phyloP scores from a whole-genome alignment of 2,329 filamentous ascomycete species.

The Fusarium compactum region DNA sequence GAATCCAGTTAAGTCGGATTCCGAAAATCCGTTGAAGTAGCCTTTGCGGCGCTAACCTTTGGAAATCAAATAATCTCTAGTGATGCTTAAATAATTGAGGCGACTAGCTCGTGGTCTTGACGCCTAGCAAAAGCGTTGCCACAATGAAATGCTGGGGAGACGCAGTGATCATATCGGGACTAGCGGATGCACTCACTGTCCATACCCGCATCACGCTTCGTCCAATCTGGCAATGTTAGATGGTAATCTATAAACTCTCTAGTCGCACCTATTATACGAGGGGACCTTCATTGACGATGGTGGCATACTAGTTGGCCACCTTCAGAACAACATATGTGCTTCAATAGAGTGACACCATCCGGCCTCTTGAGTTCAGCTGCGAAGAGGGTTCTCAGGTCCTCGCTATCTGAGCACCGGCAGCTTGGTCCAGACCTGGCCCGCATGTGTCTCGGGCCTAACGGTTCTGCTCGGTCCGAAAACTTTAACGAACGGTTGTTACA shows the following conservation, averaged over 20 bases:
- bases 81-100: not conserved
- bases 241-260: not conserved
- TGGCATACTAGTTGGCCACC: not conserved
- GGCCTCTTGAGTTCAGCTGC: not conserved
- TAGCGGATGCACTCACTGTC: not conserved
- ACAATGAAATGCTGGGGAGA: too few relatives aligned
- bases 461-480: not conserved
- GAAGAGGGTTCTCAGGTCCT: not conserved
- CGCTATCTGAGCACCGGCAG: not conserved
- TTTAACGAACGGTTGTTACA: not conserved
- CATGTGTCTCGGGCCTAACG: not conserved
- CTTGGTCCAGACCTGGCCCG: not conserved
- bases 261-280: not conserved
- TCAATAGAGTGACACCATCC: not conserved
- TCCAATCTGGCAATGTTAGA: not conserved
- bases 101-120: not conserved
- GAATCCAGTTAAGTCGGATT: not conserved
- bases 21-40: not conserved
- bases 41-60: not conserved
- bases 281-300: not conserved
- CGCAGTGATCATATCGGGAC: not conserved
- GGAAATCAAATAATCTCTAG: not conserved
- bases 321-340: not conserved
- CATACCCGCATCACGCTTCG: not conserved
- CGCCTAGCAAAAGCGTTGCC: not conserved